Evolutionary conservation across 1,284 basidiomycete genomes (phyloP).

Genomic region (Flammula alnicola): DNA sequence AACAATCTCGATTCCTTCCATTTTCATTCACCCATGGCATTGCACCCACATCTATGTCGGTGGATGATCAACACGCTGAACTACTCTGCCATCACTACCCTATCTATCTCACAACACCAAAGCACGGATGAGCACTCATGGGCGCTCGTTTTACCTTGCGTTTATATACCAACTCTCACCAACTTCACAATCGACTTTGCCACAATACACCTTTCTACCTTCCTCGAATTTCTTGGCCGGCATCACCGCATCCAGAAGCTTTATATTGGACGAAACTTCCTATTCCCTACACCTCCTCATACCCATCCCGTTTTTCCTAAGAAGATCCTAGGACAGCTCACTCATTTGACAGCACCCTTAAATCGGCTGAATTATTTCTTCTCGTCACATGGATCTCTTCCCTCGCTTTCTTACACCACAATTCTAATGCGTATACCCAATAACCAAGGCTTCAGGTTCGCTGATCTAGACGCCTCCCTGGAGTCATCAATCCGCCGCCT

Average conservation of each 20-base stretch:
- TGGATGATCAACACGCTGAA: constrained; percentile 33
- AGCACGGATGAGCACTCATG: constrained; percentile 20
- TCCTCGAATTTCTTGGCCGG: constrained; percentile 26
- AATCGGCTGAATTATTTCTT: constrained; percentile 9
- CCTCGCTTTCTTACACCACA: constrained; percentile 7
- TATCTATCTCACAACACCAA: constrained; percentile 29
- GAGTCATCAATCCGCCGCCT: constrained; percentile 6
- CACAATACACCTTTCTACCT: constrained; percentile 18
- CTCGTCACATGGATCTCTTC: constrained; percentile 2
- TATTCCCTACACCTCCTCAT: constrained; percentile 4
- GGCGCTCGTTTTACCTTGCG: constrained; percentile 24
- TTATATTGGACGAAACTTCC: constrained; percentile 24
- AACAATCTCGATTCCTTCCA: constrained; percentile 23
- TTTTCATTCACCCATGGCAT: constrained; percentile 30
- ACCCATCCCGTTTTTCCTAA: neutral
- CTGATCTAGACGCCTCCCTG: constrained; percentile 5
- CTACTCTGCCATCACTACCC: constrained; percentile 24
- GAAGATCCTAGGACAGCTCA: constrained; percentile 13
- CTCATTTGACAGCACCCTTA: constrained; percentile 19
- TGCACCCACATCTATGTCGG: constrained; percentile 23
- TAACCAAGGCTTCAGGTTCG: constrained; percentile 1
- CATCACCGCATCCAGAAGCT: constrained; percentile 25
- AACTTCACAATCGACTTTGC: constrained; percentile 26
- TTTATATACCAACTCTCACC: constrained; percentile 25
- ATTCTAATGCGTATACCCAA: constrained; percentile 7